Evolutionary conservation across 805 yeast genomes (phyloP), one percentile per base, ranked within the genome.

Genomic region (Brettanomyces bruxellensis): DNA sequence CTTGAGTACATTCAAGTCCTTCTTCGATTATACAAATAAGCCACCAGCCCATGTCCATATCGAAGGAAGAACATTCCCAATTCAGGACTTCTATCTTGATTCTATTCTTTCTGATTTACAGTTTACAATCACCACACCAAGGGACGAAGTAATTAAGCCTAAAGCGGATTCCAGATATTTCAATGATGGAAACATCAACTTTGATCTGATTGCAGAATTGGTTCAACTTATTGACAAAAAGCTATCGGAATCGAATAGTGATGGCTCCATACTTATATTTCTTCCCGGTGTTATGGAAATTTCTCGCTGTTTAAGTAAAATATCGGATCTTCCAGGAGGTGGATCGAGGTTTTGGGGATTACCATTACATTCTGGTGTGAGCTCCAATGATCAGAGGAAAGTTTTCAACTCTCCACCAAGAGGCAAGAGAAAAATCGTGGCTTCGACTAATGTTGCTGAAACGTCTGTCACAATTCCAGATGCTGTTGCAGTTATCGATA

Each of bases 391-490:
- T 34, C 99, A 91, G 57, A 79, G 81, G 41, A 70, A 72, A 34
- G 95, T 90, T 1, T 91, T 91, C 60, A 68, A 64, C 38, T 53
- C 55, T 2, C 77, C 86, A 3, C 75, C 79, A 0, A 52, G 49
- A 0, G 82, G 81, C 12, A 49, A 58, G 1, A 71, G 96, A 51
- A 91, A 91, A 55, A 75, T 91, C 36, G 89, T 91, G 11, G 91
- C 85, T 0, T 78, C 96, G 1, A 91, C 99, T 0, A 90, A 91
- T 59, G 86, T 91, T 49, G 99, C 99, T 0, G 99, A 91, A 65
- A 91, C 99, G 0, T 91, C 99, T 13, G 89, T 91, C 52, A 91
- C 99, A 1, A 91, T 91, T 46, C 87, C 96, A 13, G 99, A 91
- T 64, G 86, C 91, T 64, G 96, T 89, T 9, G 95, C 81, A 0